phyloP scores from a whole-genome alignment of 2,329 filamentous ascomycete genomes.

The Zymoseptoria pseudotritici region DNA sequence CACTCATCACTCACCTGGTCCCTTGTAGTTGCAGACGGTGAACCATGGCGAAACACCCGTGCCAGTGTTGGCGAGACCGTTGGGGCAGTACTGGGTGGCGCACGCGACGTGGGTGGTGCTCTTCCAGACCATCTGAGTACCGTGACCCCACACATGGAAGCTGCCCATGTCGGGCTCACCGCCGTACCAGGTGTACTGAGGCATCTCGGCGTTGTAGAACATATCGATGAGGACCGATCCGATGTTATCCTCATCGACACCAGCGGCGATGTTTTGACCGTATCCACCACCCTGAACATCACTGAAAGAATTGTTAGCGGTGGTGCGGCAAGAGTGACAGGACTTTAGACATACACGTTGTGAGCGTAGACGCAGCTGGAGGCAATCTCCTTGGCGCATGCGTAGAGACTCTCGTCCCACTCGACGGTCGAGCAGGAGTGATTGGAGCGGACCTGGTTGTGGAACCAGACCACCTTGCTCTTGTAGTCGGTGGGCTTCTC shows the following conservation, averaged over 20 bases:
- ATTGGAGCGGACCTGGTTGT: slow-evolving; percentile 81
- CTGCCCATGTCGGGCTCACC: slow-evolving; percentile 52
- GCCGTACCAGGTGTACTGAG: slow-evolving; percentile 53
- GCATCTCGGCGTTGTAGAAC: slow-evolving; percentile 82
- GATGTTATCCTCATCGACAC: slow-evolving; percentile 50
- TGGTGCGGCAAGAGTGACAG: neutral
- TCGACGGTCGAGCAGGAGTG: slow-evolving; percentile 60
- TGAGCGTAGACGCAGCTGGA: slow-evolving; percentile 65
- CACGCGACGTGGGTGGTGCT: slow-evolving; percentile 57
- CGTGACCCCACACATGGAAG: slow-evolving; percentile 66
- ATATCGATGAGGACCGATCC: slow-evolving; percentile 65
- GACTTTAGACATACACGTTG: slow-evolving; percentile 56
- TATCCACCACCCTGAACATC: slow-evolving; percentile 56
- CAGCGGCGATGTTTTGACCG: slow-evolving; percentile 86
- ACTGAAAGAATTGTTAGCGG: slow-evolving; percentile 36
- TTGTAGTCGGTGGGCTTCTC: slow-evolving; percentile 23
- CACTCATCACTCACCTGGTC: slow-evolving; percentile 52
- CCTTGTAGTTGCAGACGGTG: slow-evolving; percentile 83
- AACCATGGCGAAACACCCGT: slow-evolving; percentile 49
- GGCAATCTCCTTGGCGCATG: slow-evolving; percentile 58
- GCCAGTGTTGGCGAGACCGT: slow-evolving; percentile 43
- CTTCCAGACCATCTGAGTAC: slow-evolving; percentile 69
- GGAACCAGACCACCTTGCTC: slow-evolving; percentile 54
- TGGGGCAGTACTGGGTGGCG: slow-evolving; percentile 48
- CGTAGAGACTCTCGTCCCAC: slow-evolving; percentile 60